Evolutionary conservation across 805 yeast genomes (phyloP), one percentile per base, ranked within the genome.

Genomic region (Danielia reshetovae): DNA sequence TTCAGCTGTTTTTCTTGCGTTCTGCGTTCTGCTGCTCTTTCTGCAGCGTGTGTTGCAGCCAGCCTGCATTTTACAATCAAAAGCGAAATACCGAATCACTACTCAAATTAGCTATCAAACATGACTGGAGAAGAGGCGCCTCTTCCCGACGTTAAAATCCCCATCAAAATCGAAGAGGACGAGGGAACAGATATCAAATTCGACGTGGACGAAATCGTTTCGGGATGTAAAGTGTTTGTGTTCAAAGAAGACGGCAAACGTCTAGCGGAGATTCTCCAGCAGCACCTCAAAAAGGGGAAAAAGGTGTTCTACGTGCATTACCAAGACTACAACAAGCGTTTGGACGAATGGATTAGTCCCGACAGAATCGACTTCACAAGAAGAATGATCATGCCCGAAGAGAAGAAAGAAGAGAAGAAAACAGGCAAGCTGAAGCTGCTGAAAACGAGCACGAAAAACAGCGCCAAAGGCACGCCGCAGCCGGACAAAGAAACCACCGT

Each of bases 271-370:
- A 77, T 93, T 27, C 64, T 93, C 29, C 86, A 89, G 13, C 72
- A 77, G 32, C 86, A 85, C 42, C 60, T 74, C 29, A 79, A 85
- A 51, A 82, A 87, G 55, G 86, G 89, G 10, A 75, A 83, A 41
- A 77, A 79, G 21, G 85, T 77, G 45, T 89, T 82, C 58, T 93
- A 93, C 56, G 96, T 93, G 19, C 99, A 93, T 59, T 93, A 88
- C 62, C 86, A 79, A 34, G 96, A 89, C 48, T 93, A 81, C 68
- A 93, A 93, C 67, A 93, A 93, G 43, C 83, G 99, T 59, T 72
- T 93, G 48, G 99, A 93, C 64, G 98, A 93, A 59, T 90, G 97
- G 97, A 77, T 93, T 5, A 68, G 73, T 14, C 69, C 76, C 4
- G 80, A 78, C 24, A 71, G 94, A 34, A 79, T 93, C 8, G 85